phyloP scores from a whole-genome alignment of 2,329 filamentous ascomycete genomes.

The Fusarium pininemorale region DNA sequence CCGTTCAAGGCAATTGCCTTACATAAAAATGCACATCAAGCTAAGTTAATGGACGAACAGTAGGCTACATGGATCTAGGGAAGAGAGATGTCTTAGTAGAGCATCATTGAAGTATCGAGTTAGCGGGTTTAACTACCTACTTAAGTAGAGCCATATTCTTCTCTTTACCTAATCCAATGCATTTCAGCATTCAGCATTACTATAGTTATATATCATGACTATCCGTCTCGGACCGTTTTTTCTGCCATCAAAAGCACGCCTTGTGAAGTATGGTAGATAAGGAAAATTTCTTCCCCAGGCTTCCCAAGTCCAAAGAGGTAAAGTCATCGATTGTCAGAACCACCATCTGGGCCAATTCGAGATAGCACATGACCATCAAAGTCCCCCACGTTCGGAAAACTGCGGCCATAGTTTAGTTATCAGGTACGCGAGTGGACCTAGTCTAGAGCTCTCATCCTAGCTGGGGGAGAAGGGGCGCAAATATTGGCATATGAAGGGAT shows the following conservation, averaged over 20 bases:
- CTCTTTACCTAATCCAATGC: constrained; percentile 2
- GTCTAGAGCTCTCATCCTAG: constrained; percentile 11
- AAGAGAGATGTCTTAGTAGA: constrained; percentile 5
- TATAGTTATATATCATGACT: neutral
- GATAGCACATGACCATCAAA: constrained; percentile 34
- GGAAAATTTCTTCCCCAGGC: constrained; percentile 16
- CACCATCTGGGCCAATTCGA: constrained; percentile 4
- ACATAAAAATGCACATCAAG: neutral
- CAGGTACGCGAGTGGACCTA: constrained; percentile 12
- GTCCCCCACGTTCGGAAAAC: constrained; percentile 41
- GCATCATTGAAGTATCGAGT: neutral
- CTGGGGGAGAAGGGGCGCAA: neutral
- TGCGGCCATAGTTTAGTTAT: constrained; percentile 26
- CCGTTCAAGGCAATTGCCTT: constrained; percentile 19
- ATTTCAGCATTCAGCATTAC: neutral
- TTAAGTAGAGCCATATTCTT: neutral
- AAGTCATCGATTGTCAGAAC: constrained; percentile 5
- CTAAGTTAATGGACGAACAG: neutral
- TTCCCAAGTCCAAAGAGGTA: constrained; percentile 18
- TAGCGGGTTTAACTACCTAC: neutral
- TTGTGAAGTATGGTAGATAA: constrained; percentile 7
- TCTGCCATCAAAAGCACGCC: neutral
- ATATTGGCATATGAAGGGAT: neutral
- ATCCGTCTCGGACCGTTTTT: neutral
- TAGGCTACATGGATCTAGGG: neutral